phyloP scores from a whole-genome alignment of 108 stramenopile genomes.

The Tribonema minus region DNA sequence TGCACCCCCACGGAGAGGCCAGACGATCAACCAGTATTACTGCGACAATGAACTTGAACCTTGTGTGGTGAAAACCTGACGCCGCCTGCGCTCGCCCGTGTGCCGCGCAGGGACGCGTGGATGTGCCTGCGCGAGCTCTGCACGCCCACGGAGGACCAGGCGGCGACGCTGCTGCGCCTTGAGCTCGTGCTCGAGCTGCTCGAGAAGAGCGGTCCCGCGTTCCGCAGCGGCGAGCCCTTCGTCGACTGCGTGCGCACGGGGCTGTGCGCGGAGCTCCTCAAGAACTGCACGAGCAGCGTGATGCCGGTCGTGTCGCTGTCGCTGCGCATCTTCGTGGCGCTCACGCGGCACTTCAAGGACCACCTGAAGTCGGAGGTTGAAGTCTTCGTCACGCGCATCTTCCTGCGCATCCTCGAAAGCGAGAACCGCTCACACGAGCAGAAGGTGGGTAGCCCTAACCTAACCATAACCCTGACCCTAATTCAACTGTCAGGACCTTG shows the following conservation, averaged over 20 bases:
- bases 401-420: slow-evolving; percentile 85
- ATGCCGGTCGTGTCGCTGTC: slow-evolving; percentile 73
- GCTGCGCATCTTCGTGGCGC: slow-evolving; percentile 84
- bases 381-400: slow-evolving; percentile 93
- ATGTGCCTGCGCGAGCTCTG: neutral
- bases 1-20: no score
- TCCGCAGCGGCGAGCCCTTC: slow-evolving; percentile 65
- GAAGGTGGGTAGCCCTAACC: no score
- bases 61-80: slow-evolving; percentile 51
- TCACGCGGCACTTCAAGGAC: slow-evolving; percentile 78
- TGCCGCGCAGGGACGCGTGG: no score
- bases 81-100: no score
- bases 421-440: slow-evolving; percentile 14
- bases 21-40: no score
- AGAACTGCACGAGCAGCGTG: slow-evolving; percentile 72
- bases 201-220: slow-evolving; percentile 61
- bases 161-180: slow-evolving; percentile 84
- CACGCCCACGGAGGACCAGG: slow-evolving; percentile 59
- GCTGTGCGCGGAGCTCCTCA: slow-evolving; percentile 80
- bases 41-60: no score
- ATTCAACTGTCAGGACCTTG: no score
- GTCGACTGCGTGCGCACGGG: slow-evolving; percentile 77
- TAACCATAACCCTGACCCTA: no score
- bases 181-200: slow-evolving; percentile 64
- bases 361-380: slow-evolving; percentile 82